Evolutionary conservation across 192 early-diverging fungal genomes (phyloP).

Genomic region (Rhizoclosmatium globosum): DNA sequence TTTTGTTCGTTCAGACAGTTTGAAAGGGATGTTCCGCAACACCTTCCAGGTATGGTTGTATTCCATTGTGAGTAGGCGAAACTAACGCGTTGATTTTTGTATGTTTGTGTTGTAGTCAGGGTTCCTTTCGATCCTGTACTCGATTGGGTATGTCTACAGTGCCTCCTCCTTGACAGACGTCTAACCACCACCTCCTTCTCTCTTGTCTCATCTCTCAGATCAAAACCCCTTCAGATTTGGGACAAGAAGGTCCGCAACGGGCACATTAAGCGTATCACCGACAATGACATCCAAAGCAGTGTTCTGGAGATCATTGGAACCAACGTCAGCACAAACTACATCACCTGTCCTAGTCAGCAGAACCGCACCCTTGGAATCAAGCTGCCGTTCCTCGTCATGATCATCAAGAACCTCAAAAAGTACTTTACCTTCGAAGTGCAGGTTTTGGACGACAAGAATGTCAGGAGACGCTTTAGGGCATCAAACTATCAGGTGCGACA

Average conservation of each 20-base stretch:
- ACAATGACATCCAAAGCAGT: conserved; percentile 82
- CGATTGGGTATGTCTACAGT: conserved; percentile 71
- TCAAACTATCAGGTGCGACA: conserved; percentile 86
- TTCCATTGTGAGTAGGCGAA: background rate
- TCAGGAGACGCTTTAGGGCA: conserved; percentile 82
- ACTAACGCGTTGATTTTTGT: background rate
- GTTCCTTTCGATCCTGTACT: conserved; percentile 89
- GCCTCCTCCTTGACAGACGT: too few species aligned
- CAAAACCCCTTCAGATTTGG: conserved; percentile 79
- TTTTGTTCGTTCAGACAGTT: background rate
- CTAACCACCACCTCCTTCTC: background rate
- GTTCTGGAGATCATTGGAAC: conserved; percentile 83
- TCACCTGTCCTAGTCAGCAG: conserved; percentile 80
- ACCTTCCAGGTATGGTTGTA: conserved; percentile 71
- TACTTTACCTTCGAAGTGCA: conserved; percentile 95
- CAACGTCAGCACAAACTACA: conserved; percentile 86
- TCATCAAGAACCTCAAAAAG: conserved; percentile 88
- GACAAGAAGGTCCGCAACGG: conserved; percentile 71
- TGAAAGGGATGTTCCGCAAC: conserved; percentile 73
- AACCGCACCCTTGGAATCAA: conserved; percentile 89
- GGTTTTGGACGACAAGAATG: conserved; percentile 83
- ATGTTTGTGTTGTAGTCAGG: conserved; percentile 70
- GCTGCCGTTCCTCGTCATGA: conserved; percentile 85
- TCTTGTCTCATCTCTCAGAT: conserved; percentile 36
- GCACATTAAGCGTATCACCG: conserved; percentile 80